A percentile compares a stretch with the other conserved stretches of the same genome.
Evolutionary conservation across 2,329 filamentous ascomycete species (phyloP).

Genomic region (Fusarium virguliforme): DNA sequence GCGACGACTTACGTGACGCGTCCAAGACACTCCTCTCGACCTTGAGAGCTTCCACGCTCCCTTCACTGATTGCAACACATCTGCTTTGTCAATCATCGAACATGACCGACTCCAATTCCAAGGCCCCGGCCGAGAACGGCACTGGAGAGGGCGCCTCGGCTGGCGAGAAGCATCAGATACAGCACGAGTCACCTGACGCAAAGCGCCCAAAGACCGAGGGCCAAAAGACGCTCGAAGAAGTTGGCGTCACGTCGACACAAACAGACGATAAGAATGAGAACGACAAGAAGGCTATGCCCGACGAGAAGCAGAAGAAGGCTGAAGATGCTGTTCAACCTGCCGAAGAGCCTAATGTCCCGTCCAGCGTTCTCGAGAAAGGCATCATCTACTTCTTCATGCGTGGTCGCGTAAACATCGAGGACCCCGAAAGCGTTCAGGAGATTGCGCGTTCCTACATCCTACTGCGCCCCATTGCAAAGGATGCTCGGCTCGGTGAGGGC

Average conservation of each 20-base stretch:
- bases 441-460: slow-evolving; percentile 86
- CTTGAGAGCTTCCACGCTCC: background rate
- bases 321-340: slow-evolving; percentile 42
- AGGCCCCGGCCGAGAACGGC: slow-evolving; percentile 25
- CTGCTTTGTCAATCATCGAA: slow-evolving; percentile 6
- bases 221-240: slow-evolving; percentile 47
- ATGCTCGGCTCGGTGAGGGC: slow-evolving; percentile 72
- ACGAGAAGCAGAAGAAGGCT: slow-evolving; percentile 23
- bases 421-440: slow-evolving; percentile 79
- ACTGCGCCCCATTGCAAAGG: slow-evolving; percentile 79
- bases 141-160: slow-evolving; percentile 30
- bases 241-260: slow-evolving; percentile 20
- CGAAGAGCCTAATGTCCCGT: slow-evolving; percentile 56
- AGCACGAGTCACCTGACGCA: slow-evolving; percentile 47
- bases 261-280: slow-evolving; percentile 17
- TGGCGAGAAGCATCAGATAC: slow-evolving; percentile 53
- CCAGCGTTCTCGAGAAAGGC: slow-evolving; percentile 84
- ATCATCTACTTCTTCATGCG: slow-evolving; percentile 94
- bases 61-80: background rate
- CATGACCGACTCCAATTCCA: slow-evolving; percentile 32
- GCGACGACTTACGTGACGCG: slow-evolving; percentile 39
- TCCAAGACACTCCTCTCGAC: slow-evolving; percentile 10
- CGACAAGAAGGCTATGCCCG: slow-evolving; percentile 7
- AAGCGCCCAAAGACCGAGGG: slow-evolving; percentile 50
- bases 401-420: slow-evolving; percentile 80